phyloP scores from a whole-genome alignment of 805 yeast species.

The Wickerhamiella kurtzmanii region DNA sequence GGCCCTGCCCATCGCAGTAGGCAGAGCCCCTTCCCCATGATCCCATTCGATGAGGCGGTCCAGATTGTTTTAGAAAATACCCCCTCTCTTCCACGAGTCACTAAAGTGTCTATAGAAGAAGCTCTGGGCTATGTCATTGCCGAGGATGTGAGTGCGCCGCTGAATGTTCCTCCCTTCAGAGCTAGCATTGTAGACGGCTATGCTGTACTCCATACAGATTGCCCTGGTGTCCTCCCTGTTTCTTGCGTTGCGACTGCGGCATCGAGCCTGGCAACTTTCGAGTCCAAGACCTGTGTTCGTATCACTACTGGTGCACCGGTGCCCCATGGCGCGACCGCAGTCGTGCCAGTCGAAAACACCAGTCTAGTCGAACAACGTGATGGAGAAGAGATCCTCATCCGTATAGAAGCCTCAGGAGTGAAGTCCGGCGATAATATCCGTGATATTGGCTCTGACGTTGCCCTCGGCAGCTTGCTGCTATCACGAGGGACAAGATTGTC shows the following conservation, averaged over 20 bases:
- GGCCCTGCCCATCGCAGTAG: constrained; percentile 35
- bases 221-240: constrained; percentile 32
- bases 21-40: constrained; percentile 37
- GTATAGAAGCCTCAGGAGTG: constrained; percentile 31
- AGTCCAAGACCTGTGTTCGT: constrained; percentile 31
- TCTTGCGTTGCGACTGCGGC: constrained; percentile 15
- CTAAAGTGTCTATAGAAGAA: constrained; percentile 23
- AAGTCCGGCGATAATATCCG: constrained; percentile 34
- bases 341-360: constrained; percentile 43
- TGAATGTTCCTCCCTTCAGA: constrained; percentile 36
- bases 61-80: constrained; percentile 25
- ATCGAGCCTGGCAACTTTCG: constrained; percentile 23
- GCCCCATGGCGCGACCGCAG: constrained; percentile 41
- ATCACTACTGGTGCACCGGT: constrained; percentile 47
- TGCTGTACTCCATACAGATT: constrained; percentile 35
- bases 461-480: constrained; percentile 29
- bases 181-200: constrained; percentile 48
- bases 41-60: constrained; percentile 32
- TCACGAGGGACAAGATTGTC: constrained; percentile 29
- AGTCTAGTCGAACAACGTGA: constrained; percentile 26
- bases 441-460: constrained; percentile 35
- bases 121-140: constrained; percentile 31
- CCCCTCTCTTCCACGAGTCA: constrained; percentile 21
- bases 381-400: constrained; percentile 33
- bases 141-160: constrained; percentile 30